phyloP scores from a whole-genome alignment of 352 stramenopile genomes.

The Phytophthora sp. region DNA sequence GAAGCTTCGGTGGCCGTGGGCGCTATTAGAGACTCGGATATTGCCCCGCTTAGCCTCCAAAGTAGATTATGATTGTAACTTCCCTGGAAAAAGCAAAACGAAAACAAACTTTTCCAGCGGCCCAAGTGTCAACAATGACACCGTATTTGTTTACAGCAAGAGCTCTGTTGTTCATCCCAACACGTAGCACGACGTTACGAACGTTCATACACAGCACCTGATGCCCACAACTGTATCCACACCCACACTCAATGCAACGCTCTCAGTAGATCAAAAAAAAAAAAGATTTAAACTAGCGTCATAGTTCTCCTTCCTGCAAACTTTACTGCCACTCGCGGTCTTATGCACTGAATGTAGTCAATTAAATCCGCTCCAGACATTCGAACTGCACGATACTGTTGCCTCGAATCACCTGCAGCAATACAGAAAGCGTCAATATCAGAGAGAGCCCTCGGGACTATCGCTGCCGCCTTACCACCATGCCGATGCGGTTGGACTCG shows the following conservation, averaged over 20 bases:
- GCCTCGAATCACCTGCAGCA: slow-evolving; percentile 79
- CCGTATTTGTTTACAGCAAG: not conserved
- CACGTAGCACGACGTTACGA: not conserved
- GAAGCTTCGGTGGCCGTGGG: slow-evolving; percentile 34
- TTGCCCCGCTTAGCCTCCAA: slow-evolving; percentile 37
- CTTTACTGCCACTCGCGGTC: not conserved
- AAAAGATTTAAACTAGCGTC: slow-evolving; percentile 31
- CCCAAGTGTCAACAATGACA: not conserved
- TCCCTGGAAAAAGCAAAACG: slow-evolving; percentile 36
- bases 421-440: not conserved
- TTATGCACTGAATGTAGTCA: not conserved
- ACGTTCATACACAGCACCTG: no score
- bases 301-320: slow-evolving; percentile 10
- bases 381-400: slow-evolving; percentile 93
- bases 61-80: slow-evolving; percentile 56
- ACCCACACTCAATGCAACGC: not conserved
- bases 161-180: not conserved
- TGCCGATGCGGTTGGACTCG: slow-evolving; percentile 91
- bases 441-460: not conserved
- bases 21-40: slow-evolving; percentile 33
- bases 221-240: not conserved
- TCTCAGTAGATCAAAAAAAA: slow-evolving; percentile 18
- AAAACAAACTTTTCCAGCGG: slow-evolving; percentile 21
- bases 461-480: slow-evolving; percentile 81
- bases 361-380: slow-evolving; percentile 83